Evolutionary conservation across 2,329 filamentous ascomycete species (phyloP).

Genomic region (Aspergillus piperis): DNA sequence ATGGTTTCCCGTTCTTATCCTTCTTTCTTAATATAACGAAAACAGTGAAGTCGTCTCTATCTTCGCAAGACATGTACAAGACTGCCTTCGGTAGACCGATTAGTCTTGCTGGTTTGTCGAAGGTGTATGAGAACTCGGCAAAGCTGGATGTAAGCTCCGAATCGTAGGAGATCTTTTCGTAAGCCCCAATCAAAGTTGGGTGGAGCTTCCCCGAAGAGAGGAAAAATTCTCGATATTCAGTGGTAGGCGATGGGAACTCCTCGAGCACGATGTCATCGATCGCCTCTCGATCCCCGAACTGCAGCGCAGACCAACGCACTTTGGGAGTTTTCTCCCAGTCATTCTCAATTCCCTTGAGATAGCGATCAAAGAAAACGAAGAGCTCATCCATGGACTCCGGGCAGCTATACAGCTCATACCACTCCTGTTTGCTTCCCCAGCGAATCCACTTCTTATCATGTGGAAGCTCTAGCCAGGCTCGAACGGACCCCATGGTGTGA

Average conservation of each 20-base stretch:
- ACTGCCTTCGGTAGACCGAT: constrained; percentile 52
- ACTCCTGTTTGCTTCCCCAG: constrained; percentile 46
- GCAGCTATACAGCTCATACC: constrained; percentile 47
- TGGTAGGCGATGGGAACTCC: constrained; percentile 40
- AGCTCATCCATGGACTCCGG: constrained; percentile 42
- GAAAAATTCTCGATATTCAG: constrained; percentile 37
- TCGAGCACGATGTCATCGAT: constrained; percentile 34
- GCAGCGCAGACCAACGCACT: constrained; percentile 46
- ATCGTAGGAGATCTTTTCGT: background rate
- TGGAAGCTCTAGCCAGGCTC: constrained; percentile 43
- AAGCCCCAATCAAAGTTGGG: background rate
- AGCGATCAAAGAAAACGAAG: constrained; percentile 49
- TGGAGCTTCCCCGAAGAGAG: constrained; percentile 18
- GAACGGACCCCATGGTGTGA: constrained; percentile 40
- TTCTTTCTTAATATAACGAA: constrained; percentile 50
- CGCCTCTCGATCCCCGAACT: constrained; percentile 35
- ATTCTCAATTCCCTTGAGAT: constrained; percentile 47
- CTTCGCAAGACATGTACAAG: constrained; percentile 48
- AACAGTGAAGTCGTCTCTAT: constrained; percentile 49
- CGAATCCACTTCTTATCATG: constrained; percentile 50
- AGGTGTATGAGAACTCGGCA: constrained; percentile 43
- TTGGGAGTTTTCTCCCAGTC: constrained; percentile 51
- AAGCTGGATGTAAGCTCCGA: background rate
- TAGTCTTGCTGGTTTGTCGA: constrained; percentile 41
- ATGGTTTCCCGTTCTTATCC: constrained; percentile 44